Percentiles rank a stretch among this genome's conserved stretches.
phyloP scores from a whole-genome alignment of 2,329 filamentous ascomycete genomes.

The Scytalidium lignicola region DNA sequence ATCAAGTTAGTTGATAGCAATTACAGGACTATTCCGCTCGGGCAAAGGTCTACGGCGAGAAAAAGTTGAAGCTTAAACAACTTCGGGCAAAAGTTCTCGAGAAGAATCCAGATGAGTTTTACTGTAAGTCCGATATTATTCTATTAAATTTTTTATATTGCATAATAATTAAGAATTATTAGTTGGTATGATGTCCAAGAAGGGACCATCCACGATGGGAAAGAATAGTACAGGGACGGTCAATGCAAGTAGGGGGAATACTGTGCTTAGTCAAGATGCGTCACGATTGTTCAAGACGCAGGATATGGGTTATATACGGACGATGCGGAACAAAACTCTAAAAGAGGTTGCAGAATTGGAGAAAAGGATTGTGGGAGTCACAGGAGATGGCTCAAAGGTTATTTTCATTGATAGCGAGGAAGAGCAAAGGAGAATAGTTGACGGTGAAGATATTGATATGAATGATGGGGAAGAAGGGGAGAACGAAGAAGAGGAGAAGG shows the following conservation, averaged over 20 bases:
- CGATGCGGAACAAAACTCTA: conserved; percentile 52
- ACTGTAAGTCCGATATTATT: no score
- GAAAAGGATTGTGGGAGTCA: conserved; percentile 41
- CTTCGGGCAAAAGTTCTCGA: conserved; percentile 58
- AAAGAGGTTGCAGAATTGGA: conserved; percentile 54
- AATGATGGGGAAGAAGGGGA: conserved; percentile 16
- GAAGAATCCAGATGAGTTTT: conserved; percentile 69
- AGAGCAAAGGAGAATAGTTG: conserved; percentile 13
- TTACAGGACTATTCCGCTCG: conserved; percentile 61
- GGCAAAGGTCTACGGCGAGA: conserved; percentile 61
- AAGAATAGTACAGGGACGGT: conserved; percentile 51
- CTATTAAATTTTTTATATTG: no score
- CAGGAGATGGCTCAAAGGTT: conserved; percentile 26
- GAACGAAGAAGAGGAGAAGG: conserved; percentile 19
- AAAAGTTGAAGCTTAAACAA: conserved; percentile 54
- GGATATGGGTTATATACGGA: conserved; percentile 60
- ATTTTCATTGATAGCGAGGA: conserved; percentile 29
- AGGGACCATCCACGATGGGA: conserved; percentile 47
- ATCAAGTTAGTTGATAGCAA: conserved; percentile 1
- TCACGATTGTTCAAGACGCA: conserved; percentile 64
- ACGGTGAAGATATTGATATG: conserved; percentile 7
- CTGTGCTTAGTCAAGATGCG: conserved; percentile 48
- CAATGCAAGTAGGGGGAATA: conserved; percentile 53
- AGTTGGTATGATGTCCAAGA: conserved; percentile 61
- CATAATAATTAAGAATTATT: no score